Evolutionary conservation across 1,284 basidiomycete species (phyloP), one percentile per base, ranked within the genome.

Genomic region (Ceratobasidium sp.): DNA sequence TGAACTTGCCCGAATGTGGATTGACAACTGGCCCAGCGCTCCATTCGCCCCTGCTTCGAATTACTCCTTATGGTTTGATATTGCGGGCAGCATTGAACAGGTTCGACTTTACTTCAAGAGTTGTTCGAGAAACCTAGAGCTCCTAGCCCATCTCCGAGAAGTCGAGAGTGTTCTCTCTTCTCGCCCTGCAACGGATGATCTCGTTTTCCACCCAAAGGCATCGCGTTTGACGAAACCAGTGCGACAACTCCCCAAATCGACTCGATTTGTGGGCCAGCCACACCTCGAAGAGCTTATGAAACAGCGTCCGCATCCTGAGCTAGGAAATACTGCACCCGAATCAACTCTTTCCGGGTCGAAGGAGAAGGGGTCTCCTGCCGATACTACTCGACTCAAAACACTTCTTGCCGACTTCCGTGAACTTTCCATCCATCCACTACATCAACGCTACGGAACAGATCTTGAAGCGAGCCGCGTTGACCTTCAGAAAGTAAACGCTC

Each of bases 11-110:
- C 27, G 37, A 6, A 6, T 16, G 24, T 51, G 41, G 31, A 19
- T 58, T 16, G n/a, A 19, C 5, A n/a, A 19, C n/a, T 61, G 68
- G 68, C 58, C 37, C 24, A 16, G 24, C 3, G 19, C 77, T 2
- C 34, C 29, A 9, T 48, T 56, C 6, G 22, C 7, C 7, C 27
- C 43, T 14, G 49, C 58, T 29, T 58, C 51, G 24, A 46, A 22
- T 34, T 68, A 41, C n/a, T 7, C 34, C 2, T n/a, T 51, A 14
- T 68, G 65, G 65, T 68, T 68, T 13, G 8, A 41, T 3, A 16
- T 43, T 7, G 14, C 7, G 8, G 5, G 22, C 1, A 56, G 65
- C 27, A 9, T 59, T 39, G 6, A 34, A 16, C 1, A 71, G 27
- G 43, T 49, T 16, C 19, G 29, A 6, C 3, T 14, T 3, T 71